Evolutionary conservation across 2,329 filamentous ascomycete genomes (phyloP).

Genomic region (Fusarium nelsonii): DNA sequence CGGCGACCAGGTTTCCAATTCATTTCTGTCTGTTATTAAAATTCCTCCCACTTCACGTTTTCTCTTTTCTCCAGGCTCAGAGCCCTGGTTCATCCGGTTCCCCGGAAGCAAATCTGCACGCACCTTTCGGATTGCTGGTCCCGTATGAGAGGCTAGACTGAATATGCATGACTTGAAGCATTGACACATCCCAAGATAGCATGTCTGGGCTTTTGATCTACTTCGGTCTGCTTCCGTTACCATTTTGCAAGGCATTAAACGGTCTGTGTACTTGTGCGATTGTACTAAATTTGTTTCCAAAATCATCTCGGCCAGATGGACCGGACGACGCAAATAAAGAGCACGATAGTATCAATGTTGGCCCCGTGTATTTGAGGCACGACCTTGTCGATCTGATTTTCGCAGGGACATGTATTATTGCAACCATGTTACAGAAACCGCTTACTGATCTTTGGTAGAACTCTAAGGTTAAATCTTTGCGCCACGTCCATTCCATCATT

Average conservation of each 20-base stretch:
- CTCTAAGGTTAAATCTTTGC: constrained; percentile 11
- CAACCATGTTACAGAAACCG: background rate
- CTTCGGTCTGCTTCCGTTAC: constrained; percentile 21
- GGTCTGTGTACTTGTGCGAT: background rate
- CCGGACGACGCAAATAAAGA: constrained; percentile 8
- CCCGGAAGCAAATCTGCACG: constrained; percentile 8
- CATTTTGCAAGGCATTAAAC: background rate
- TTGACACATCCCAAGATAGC: constrained; percentile 36
- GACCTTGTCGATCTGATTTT: constrained; percentile 30
- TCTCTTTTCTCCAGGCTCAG: constrained; percentile 1
- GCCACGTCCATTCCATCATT: constrained; percentile 6
- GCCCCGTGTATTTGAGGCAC: constrained; percentile 5
- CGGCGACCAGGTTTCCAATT: constrained; percentile 3
- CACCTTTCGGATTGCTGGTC: constrained; percentile 4
- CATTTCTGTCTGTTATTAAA: background rate
- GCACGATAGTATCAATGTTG: constrained; percentile 17
- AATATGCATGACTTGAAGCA: constrained; percentile 25
- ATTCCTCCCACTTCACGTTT: constrained; percentile 6
- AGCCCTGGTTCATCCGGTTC: constrained; percentile 32
- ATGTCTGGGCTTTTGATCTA: constrained; percentile 2
- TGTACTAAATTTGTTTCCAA: constrained; percentile 4
- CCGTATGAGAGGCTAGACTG: constrained; percentile 1
- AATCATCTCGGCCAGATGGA: background rate
- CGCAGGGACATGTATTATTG: background rate
- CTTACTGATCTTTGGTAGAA: constrained; percentile 10